Evolutionary conservation across 352 stramenopile genomes (phyloP).

Genomic region (Blastocystis sp.): DNA sequence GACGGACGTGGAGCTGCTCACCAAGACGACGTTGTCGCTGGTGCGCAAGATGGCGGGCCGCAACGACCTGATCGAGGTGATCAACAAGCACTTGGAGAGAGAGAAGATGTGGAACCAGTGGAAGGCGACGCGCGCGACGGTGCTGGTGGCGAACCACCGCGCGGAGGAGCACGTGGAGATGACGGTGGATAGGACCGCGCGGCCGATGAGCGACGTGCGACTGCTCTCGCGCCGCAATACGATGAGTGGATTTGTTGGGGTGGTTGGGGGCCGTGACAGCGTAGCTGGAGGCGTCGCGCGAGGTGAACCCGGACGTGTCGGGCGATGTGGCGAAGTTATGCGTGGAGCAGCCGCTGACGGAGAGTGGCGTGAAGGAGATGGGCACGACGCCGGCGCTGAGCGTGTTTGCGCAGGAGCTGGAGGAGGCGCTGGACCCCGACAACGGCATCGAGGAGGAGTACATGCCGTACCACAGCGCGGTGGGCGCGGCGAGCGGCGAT

Average conservation of each 20-base stretch:
- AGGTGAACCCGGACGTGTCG: not conserved
- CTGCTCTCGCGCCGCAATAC: slow-evolving; percentile 5
- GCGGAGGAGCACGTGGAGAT: not conserved
- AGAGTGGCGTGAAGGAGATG: not conserved
- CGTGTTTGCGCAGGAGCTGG: not conserved
- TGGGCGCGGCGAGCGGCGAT: not conserved
- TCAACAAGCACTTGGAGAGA: not conserved
- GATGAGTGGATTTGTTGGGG: not conserved
- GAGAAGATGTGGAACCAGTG: slow-evolving; percentile 37
- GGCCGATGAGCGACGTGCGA: not conserved
- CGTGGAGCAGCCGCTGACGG: not conserved
- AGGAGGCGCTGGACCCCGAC: slow-evolving; percentile 30
- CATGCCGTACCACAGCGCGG: slow-evolving; percentile 28
- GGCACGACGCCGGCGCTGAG: not conserved
- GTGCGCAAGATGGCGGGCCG: not conserved
- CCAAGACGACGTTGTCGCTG: not conserved
- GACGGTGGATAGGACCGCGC: not conserved
- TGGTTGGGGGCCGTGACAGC: not conserved
- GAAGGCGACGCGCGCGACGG: slow-evolving; percentile 28
- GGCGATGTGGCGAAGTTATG: not conserved
- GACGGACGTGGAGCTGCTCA: slow-evolving; percentile 4
- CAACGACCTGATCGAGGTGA: not conserved
- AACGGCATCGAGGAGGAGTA: slow-evolving; percentile 55
- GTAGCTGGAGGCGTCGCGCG: not conserved
- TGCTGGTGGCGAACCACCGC: not conserved